Conservation (phyloP, 441 rosid genomes). For the Daphne laureola region DNA sequence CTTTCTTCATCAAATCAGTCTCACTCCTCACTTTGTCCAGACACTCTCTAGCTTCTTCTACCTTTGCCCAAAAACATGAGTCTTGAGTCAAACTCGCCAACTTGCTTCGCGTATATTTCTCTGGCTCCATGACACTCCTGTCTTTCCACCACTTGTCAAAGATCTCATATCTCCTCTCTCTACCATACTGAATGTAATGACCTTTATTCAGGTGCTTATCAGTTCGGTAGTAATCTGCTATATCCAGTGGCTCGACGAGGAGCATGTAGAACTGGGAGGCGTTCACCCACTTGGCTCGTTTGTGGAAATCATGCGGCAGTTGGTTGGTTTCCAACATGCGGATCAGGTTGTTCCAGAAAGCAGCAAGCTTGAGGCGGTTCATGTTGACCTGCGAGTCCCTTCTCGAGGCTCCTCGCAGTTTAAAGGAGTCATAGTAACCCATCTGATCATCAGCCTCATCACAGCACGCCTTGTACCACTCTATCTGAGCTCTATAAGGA, state of each 20-base stretch:
- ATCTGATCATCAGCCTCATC: slow-evolving; percentile 42
- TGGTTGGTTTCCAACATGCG: slow-evolving; percentile 47
- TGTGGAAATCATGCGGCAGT: slow-evolving; percentile 60
- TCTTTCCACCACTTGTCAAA: slow-evolving; percentile 62
- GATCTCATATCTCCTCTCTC: slow-evolving; percentile 57
- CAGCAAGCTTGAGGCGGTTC: slow-evolving; percentile 47
- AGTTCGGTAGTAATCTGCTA: slow-evolving; percentile 52
- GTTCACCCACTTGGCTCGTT: slow-evolving; percentile 49
- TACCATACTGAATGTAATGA: slow-evolving; percentile 47
- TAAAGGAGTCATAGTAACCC: slow-evolving; percentile 77
- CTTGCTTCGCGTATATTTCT: slow-evolving; percentile 34
- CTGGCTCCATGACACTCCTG: slow-evolving; percentile 11
- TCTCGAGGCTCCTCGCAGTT: slow-evolving; percentile 30
- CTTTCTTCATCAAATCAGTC: slow-evolving; percentile 16
- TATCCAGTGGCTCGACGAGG: slow-evolving; percentile 75
- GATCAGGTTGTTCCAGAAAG: slow-evolving; percentile 56
- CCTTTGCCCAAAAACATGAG: slow-evolving; percentile 73
- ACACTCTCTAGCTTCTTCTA: slow-evolving; percentile 67
- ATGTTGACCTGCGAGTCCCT: slow-evolving; percentile 43
- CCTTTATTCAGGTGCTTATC: slow-evolving; percentile 18
- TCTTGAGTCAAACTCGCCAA: slow-evolving; percentile 67
- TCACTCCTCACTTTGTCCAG: slow-evolving; percentile 35
- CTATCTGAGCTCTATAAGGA: slow-evolving; percentile 48
- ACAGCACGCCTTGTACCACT: slow-evolving; percentile 59
- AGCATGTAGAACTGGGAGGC: slow-evolving; percentile 56